phyloP scores from a whole-genome alignment of 495 filamentous ascomycete genomes.

The Neurospora intermedia region DNA sequence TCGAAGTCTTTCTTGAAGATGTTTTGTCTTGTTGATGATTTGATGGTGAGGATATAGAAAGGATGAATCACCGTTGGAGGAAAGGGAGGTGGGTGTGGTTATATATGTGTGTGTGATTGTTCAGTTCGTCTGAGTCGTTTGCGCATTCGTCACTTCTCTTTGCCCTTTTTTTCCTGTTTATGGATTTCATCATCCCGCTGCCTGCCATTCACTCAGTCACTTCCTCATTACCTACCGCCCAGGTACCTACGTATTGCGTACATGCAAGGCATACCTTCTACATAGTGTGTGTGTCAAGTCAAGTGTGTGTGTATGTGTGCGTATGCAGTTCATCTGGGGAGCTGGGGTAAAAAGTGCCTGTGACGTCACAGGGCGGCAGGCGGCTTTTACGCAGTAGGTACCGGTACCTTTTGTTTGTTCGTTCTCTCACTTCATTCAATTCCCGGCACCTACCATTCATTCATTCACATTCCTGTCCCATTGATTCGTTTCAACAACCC shows the following conservation, averaged over 20 bases:
- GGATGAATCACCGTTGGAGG: background rate
- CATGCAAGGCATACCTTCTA: background rate
- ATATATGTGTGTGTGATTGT: background rate
- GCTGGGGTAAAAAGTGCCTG: background rate
- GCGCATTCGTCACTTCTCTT: background rate
- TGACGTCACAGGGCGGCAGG: background rate
- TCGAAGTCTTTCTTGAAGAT: conserved; percentile 1
- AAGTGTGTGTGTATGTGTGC: background rate
- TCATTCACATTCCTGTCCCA: background rate
- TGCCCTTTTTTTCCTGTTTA: too few species aligned
- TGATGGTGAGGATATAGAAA: background rate
- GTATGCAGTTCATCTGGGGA: background rate
- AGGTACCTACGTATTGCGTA: background rate
- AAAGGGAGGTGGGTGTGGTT: background rate
- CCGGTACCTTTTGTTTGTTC: background rate
- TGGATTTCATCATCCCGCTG: too few species aligned
- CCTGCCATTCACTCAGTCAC: too few species aligned
- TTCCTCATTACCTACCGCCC: too few species aligned
- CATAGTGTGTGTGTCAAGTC: background rate
- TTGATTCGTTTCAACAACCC: background rate
- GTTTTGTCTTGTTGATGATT: background rate
- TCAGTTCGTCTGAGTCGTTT: background rate
- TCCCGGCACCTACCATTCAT: background rate
- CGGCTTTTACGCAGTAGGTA: background rate
- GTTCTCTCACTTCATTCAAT: background rate